phyloP scores from a whole-genome alignment of 1,284 basidiomycete species.

The Heterobasidion annosum region DNA sequence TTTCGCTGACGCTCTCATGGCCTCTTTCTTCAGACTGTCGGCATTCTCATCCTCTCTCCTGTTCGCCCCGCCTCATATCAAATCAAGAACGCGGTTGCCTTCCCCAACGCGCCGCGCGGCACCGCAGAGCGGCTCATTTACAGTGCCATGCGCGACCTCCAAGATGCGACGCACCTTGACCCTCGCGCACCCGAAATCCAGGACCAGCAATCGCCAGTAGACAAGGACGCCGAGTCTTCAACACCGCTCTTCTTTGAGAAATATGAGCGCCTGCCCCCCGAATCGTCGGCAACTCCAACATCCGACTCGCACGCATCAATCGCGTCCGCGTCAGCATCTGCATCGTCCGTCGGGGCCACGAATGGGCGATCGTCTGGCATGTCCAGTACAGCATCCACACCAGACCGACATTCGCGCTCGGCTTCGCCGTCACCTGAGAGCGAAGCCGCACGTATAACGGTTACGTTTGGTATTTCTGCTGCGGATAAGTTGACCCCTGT shows the following conservation, averaged over 20 bases:
- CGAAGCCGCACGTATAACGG: constrained; percentile 13
- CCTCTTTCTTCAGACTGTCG: constrained; percentile 16
- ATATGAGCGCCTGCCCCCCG: background rate
- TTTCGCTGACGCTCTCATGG: background rate
- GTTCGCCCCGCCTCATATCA: constrained; percentile 28
- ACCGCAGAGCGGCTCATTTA: constrained; percentile 38
- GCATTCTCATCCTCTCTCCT: constrained; percentile 33
- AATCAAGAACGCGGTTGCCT: constrained; percentile 37
- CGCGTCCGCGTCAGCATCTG: no score
- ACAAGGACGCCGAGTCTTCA: background rate
- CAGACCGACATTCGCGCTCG: no score
- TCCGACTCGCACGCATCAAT: no score
- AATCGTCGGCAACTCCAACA: background rate
- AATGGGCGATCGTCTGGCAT: background rate
- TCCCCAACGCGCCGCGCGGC: constrained; percentile 35
- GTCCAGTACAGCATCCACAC: background rate
- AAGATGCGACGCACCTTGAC: constrained; percentile 9
- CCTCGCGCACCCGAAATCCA: background rate
- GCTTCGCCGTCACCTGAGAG: background rate
- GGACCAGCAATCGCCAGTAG: background rate
- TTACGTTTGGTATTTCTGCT: constrained; percentile 36
- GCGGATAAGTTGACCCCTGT: constrained; percentile 24
- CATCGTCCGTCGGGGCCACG: background rate
- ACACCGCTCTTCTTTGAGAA: background rate
- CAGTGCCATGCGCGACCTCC: constrained; percentile 27